These are phyloP conservation scores for Chalara sp. DNA, from an alignment of 2,329 filamentous ascomycete genomes.

Conservation along the genomic window DNA sequence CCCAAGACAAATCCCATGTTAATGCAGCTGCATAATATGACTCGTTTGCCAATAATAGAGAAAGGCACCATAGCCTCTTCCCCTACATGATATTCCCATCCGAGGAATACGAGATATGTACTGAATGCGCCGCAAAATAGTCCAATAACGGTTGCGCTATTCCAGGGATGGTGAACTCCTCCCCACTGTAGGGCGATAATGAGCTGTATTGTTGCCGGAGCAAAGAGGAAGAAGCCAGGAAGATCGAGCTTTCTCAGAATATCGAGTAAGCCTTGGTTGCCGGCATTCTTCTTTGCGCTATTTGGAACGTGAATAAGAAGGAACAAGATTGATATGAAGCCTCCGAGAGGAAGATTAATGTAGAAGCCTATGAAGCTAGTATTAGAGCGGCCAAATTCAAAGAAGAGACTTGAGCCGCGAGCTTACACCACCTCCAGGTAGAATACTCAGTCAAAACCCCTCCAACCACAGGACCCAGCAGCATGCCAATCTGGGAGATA, in stretches of 20 bases:
- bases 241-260: slow-evolving; percentile 22
- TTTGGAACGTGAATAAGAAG: background rate
- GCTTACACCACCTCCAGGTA: slow-evolving; percentile 30
- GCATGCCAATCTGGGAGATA: background rate
- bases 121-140: slow-evolving; percentile 10
- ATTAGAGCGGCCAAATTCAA: background rate
- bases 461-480: slow-evolving; percentile 23
- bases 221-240: slow-evolving; percentile 24
- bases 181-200: slow-evolving; percentile 27
- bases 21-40: slow-evolving; percentile 11
- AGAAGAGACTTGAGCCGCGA: background rate
- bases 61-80: slow-evolving; percentile 21
- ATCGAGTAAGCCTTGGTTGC: background rate
- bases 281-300: background rate
- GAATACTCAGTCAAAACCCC: slow-evolving; percentile 28
- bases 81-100: slow-evolving; percentile 16
- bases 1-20: slow-evolving; percentile 2
- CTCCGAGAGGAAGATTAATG: slow-evolving; percentile 33
- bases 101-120: slow-evolving; percentile 13
- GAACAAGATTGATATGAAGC: background rate
- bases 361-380: slow-evolving; percentile 23
- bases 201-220: slow-evolving; percentile 25
- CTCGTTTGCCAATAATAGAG: slow-evolving; percentile 13
- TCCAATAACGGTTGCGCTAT: slow-evolving; percentile 15
- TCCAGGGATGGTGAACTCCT: slow-evolving; percentile 24